Evolutionary conservation across 2,329 filamentous ascomycete species (phyloP).

Genomic region (Hymenoscyphus linearis): DNA sequence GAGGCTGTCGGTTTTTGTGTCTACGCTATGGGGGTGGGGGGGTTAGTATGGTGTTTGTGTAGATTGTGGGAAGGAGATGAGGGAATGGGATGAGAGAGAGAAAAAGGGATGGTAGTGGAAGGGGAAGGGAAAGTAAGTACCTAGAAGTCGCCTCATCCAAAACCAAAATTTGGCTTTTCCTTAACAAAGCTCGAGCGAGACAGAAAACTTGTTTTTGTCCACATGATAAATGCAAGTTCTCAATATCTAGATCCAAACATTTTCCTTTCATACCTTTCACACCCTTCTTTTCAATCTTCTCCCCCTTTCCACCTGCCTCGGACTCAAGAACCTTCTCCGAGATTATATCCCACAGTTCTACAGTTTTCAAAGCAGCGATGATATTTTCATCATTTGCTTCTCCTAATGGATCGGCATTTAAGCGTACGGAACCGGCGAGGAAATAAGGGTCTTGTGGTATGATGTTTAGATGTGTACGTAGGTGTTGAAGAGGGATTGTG

Average conservation of each 20-base stretch:
- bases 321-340: constrained; percentile 7
- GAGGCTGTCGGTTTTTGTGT: not conserved
- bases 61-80: too few relatives aligned
- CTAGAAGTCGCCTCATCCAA: constrained; percentile 1
- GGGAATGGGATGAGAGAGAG: not conserved
- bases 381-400: constrained; percentile 55
- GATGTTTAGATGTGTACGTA: constrained; percentile 38
- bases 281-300: not conserved
- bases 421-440: constrained; percentile 33
- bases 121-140: not conserved
- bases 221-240: constrained; percentile 53
- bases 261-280: not conserved
- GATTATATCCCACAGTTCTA: constrained; percentile 44
- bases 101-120: not conserved
- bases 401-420: constrained; percentile 35
- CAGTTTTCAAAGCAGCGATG: constrained; percentile 73
- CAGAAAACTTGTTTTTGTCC: not conserved
- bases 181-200: constrained; percentile 22
- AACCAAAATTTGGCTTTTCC: not conserved
- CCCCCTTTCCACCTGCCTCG: not conserved
- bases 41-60: not conserved
- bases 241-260: not conserved
- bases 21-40: not conserved
- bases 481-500: constrained; percentile 34
- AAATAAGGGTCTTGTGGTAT: constrained; percentile 41